Evolutionary conservation across 78 protist genomes (phyloP).

Genomic region (Mastigamoeba balamuthi): DNA sequence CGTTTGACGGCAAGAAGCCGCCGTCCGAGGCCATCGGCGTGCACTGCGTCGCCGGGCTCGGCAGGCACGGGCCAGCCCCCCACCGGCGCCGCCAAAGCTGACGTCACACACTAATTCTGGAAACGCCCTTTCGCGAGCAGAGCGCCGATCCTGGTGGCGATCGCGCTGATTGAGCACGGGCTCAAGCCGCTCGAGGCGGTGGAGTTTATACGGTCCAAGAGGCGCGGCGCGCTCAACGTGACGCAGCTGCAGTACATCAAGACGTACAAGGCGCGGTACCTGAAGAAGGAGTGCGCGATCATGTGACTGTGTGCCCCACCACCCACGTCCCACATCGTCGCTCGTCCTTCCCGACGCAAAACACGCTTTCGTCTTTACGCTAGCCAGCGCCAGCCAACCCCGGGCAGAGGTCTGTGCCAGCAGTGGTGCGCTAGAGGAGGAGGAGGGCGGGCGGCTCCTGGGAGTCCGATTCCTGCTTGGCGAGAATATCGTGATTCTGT

Average conservation of each 20-base stretch:
- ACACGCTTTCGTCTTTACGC: no score
- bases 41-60: conserved; percentile 64
- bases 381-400: no score
- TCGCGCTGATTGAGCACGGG: conserved; percentile 52
- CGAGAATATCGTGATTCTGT: no score
- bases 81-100: not conserved
- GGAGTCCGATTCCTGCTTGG: no score
- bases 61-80: not conserved
- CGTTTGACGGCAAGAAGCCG: conserved; percentile 8
- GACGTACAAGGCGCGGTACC: conserved; percentile 30
- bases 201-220: conserved; percentile 28
- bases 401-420: no score
- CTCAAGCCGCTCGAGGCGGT: conserved; percentile 42
- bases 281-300: conserved; percentile 20
- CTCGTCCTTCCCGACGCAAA: no score
- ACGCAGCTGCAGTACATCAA: conserved; percentile 43
- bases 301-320: conserved; percentile 12
- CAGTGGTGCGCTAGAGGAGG: no score
- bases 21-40: conserved; percentile 28
- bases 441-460: no score
- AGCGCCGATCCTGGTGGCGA: conserved; percentile 62
- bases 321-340: no score
- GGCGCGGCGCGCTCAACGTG: conserved; percentile 47
- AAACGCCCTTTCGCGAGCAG: conserved; percentile 3
- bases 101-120: no score